Conservation (phyloP, 495 filamentous ascomycete species). For the Aspergillus nanangensis region DNA sequence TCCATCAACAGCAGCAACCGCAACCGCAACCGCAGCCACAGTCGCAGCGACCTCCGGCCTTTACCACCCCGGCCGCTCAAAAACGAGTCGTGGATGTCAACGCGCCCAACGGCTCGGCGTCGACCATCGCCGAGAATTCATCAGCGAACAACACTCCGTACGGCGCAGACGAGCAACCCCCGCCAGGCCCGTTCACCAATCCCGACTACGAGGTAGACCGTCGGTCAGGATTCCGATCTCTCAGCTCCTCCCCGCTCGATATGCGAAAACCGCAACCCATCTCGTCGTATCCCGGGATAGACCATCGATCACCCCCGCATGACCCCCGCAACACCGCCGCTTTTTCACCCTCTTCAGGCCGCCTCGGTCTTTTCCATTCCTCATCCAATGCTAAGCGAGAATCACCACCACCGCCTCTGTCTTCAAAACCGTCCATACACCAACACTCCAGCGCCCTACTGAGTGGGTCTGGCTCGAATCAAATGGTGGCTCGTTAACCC, state of each 20-base stretch:
- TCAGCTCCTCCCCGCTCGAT: slow-evolving; percentile 42
- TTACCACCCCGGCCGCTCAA: slow-evolving; percentile 49
- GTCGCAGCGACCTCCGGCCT: slow-evolving; percentile 34
- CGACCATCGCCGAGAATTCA: slow-evolving; percentile 51
- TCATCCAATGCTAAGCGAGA: too few relatives aligned
- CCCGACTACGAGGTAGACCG: slow-evolving; percentile 36
- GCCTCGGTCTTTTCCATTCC: slow-evolving; percentile 34
- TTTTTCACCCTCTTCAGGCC: slow-evolving; percentile 35
- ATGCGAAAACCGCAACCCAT: slow-evolving; percentile 39
- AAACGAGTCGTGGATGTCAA: slow-evolving; percentile 48
- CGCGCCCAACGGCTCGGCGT: slow-evolving; percentile 52
- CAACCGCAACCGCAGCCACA: slow-evolving; percentile 46
- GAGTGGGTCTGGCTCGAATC: slow-evolving; percentile 29
- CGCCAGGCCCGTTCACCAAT: slow-evolving; percentile 24
- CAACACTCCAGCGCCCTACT: too few relatives aligned
- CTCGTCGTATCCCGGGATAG: slow-evolving; percentile 20
- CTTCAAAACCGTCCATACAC: slow-evolving; percentile 32
- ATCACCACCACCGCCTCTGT: slow-evolving; percentile 27
- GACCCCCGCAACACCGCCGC: slow-evolving; percentile 26
- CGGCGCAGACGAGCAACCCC: slow-evolving; percentile 36
- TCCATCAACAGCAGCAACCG: slow-evolving; percentile 46
- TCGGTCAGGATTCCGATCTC: slow-evolving; percentile 37
- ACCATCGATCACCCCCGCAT: slow-evolving; percentile 24
- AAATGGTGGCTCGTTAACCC: slow-evolving; percentile 32
- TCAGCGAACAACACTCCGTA: slow-evolving; percentile 45